A percentile compares a stretch with the other conserved stretches of the same genome.
Evolutionary conservation across 225 moss, liverwort and hornwort species (phyloP).

Genomic region (Physcomitrellopsis africana): DNA sequence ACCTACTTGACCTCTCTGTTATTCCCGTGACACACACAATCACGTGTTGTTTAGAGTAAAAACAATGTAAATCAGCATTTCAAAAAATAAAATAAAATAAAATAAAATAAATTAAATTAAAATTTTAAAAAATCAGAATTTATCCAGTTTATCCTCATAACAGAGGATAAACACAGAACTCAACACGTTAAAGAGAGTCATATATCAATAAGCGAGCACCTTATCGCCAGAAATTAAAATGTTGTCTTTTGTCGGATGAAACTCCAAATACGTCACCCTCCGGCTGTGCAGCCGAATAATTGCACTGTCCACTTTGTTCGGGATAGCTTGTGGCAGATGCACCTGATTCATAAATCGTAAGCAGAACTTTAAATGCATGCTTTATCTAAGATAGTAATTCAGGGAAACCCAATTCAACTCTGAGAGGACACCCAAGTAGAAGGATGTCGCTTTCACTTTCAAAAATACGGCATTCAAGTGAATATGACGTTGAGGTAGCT

Average conservation of each 20-base stretch:
- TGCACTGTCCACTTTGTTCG: slow-evolving; percentile 69
- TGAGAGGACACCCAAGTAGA: background rate
- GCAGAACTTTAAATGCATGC: background rate
- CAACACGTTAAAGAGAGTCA: background rate
- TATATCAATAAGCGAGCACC: slow-evolving; percentile 38
- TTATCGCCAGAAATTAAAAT: slow-evolving; percentile 83
- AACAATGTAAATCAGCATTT: background rate
- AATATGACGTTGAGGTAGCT: slow-evolving; percentile 12
- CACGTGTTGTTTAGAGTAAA: background rate
- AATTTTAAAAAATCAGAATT: too few species aligned
- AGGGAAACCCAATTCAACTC: background rate
- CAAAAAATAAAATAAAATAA: background rate
- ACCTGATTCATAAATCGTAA: slow-evolving; percentile 39
- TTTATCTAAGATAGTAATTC: background rate
- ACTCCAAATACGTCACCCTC: slow-evolving; percentile 79
- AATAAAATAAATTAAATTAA: too few species aligned
- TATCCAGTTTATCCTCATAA: background rate
- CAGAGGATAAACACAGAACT: background rate
- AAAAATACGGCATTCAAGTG: too few species aligned
- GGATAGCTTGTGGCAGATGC: slow-evolving; percentile 61
- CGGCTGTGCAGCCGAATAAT: slow-evolving; percentile 76
- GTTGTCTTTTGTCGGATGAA: slow-evolving; percentile 80
- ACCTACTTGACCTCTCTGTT: slow-evolving; percentile 86
- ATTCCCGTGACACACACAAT: slow-evolving; percentile 14
- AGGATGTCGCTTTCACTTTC: too few species aligned